phyloP scores from a whole-genome alignment of 306 rosid species.

The Sophora flavescens region DNA sequence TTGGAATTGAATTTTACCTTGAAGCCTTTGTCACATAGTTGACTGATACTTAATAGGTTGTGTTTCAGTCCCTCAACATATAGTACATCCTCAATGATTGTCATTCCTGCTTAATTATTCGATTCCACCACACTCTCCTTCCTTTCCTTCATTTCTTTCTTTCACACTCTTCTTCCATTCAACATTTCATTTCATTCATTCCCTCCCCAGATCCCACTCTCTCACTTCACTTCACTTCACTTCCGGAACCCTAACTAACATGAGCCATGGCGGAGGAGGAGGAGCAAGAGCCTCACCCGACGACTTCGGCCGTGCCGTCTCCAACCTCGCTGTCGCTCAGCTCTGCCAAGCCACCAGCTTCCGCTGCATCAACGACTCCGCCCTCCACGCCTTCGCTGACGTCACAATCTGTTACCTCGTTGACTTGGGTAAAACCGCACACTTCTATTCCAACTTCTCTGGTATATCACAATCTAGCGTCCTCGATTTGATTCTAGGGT shows the following conservation, averaged over 20 bases:
- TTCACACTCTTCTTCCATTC: conserved; percentile 7
- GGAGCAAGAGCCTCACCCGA: conserved; percentile 55
- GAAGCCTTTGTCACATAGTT: no score
- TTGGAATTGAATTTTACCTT: no score
- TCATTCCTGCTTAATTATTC: neutral
- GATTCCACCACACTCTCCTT: neutral
- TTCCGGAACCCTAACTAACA: conserved; percentile 60
- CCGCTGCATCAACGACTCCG: conserved; percentile 65
- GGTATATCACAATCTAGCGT: conserved; percentile 80
- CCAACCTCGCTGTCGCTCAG: conserved; percentile 78
- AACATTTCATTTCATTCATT: neutral
- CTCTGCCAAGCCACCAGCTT: conserved; percentile 75
- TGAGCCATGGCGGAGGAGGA: no score
- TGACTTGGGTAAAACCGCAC: conserved; percentile 75
- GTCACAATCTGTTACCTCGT: conserved; percentile 66
- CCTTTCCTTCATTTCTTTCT: conserved; percentile 20
- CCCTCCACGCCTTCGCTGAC: conserved; percentile 74
- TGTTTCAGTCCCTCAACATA: no score
- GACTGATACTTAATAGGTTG: no score
- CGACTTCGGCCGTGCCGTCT: conserved; percentile 70
- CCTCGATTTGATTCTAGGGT: conserved; percentile 73
- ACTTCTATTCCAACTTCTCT: conserved; percentile 70
- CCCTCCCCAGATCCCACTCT: neutral
- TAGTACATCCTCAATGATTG: no score
- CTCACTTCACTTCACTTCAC: neutral